Conservation (phyloP, 495 filamentous ascomycete species). For the Cenococcum geophilum region DNA sequence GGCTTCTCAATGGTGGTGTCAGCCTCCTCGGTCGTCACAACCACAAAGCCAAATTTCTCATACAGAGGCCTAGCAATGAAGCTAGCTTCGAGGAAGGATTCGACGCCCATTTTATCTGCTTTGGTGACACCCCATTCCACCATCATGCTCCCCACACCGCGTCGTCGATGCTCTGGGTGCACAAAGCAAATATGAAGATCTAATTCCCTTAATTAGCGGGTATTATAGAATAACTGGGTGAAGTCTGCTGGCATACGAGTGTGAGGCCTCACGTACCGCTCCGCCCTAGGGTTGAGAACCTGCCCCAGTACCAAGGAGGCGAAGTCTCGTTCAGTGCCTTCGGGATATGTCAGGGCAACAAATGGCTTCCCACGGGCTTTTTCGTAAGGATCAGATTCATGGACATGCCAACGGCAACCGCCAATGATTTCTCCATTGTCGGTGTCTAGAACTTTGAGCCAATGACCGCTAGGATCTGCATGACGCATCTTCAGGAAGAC, state of each 20-base stretch:
- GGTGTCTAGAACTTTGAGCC: background rate
- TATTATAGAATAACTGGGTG: background rate
- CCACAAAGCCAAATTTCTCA: slow-evolving; percentile 21
- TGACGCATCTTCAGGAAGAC: background rate
- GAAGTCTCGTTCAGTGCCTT: background rate
- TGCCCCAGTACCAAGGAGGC: background rate
- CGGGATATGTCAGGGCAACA: background rate
- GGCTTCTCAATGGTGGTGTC: background rate
- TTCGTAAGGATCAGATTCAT: background rate
- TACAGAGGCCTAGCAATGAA: slow-evolving; percentile 18
- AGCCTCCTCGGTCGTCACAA: background rate
- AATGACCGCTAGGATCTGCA: background rate
- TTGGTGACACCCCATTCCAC: slow-evolving; percentile 3
- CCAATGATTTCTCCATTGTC: background rate
- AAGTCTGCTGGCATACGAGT: background rate
- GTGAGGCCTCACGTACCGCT: background rate
- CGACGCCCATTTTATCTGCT: slow-evolving; percentile 11
- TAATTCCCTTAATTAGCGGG: background rate
- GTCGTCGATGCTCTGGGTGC: slow-evolving; percentile 17
- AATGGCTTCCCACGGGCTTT: background rate
- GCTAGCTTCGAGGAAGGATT: slow-evolving; percentile 21
- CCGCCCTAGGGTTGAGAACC: background rate
- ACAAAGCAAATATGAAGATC: slow-evolving; percentile 6
- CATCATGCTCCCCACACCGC: slow-evolving; percentile 22
- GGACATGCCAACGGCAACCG: background rate